Evolutionary conservation across 257 asterid species (phyloP), one percentile per base, ranked within the genome.

Genomic region (Solanum peruvianum): DNA sequence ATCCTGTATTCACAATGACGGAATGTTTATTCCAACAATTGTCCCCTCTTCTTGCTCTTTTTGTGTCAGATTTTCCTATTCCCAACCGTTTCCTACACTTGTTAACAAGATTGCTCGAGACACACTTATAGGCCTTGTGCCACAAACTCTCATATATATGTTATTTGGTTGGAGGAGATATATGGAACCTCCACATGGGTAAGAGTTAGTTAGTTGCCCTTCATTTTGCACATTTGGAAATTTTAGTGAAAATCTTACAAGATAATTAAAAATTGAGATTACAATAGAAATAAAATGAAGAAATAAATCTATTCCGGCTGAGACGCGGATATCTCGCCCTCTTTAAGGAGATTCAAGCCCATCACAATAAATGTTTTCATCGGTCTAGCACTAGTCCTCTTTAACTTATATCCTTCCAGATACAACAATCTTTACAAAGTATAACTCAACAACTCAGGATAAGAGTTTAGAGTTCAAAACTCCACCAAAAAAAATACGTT

Each of bases 81-180:
- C 99, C 99, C 16, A 97, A 98, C 1, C 87, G 97, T 27, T 95
- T 97, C 81, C 95, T 94, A 87, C 98, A 98, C 37, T 94, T 97
- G 98, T 75, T 97, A 94, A 95, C 86, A 97, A 97, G 88, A 73
- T 97, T 88, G 98, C 99, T 7, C 94, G 99, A 13, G 99, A 97
- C 87, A 98, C 99, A 6, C 98, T 95, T 20, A 98, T 98, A 42
- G 99, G 98, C 52, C 87, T 97, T 35, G 98, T 97, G n/a, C 99
- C 39, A 35, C 39, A 97, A 89, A 97, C 99, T 12, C 95, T 97
- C 52, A 93, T 97, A 35, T 35, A 35, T 35, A 92, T 93, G 99
- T 87, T 97, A 97, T 39, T 92, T 91, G 16, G 98, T 95, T 0
- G 98, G 99, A 21, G 99, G 99, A 47, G 99, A 94, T 92, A 35